These are phyloP conservation scores for Scedosporium dehoogii DNA, from an alignment of 2,329 filamentous ascomycete genomes.

Conservation along the genomic window DNA sequence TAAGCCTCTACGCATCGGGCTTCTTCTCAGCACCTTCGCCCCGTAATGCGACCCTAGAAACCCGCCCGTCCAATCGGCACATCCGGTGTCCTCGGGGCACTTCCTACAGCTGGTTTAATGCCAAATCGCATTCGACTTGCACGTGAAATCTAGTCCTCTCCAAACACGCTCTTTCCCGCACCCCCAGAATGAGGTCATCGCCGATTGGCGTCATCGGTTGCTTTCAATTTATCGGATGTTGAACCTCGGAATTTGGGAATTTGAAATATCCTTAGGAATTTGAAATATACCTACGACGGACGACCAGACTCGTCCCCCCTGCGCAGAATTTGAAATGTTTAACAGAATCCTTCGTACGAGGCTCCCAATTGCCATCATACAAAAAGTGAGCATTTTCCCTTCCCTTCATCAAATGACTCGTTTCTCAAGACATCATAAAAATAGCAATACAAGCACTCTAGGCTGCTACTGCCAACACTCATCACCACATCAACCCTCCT, in stretches of 20 bases:
- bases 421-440: background rate
- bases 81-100: background rate
- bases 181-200: background rate
- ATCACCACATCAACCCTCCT: background rate
- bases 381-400: background rate
- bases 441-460: background rate
- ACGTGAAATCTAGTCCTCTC: background rate
- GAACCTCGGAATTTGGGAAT: background rate
- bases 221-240: background rate
- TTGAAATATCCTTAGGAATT: background rate
- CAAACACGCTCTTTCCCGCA: background rate
- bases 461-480: background rate
- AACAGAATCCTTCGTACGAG: background rate
- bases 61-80: background rate
- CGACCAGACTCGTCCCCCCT: background rate
- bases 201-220: background rate
- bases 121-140: background rate
- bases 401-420: background rate
- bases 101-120: background rate
- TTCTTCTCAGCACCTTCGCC: no score
- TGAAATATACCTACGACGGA: background rate
- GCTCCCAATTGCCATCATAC: background rate
- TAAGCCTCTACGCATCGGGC: no score
- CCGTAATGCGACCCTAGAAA: background rate
- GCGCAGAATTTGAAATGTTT: background rate